A percentile compares a stretch with the other conserved stretches of the same genome.
Evolutionary conservation across 345 rosid genomes (phyloP).

Genomic region (Corymbia maculata): DNA sequence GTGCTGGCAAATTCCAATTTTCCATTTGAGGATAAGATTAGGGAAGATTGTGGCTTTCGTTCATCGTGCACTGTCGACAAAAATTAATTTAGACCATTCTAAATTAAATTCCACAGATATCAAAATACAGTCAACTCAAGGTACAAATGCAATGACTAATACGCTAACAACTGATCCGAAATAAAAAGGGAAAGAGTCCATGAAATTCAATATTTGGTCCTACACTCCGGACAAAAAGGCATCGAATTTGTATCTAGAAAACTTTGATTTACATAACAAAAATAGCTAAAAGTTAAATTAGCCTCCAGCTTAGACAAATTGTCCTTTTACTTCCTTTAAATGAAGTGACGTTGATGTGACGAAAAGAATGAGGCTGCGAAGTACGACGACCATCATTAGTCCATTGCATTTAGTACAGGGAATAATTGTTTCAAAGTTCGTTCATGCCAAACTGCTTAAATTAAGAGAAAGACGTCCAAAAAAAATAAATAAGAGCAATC

Average conservation of each 20-base stretch:
- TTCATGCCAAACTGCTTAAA: not conserved
- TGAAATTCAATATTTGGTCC: not conserved
- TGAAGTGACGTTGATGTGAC: not conserved
- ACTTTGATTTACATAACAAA: not conserved
- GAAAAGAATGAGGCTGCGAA: not conserved
- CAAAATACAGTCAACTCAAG: not conserved
- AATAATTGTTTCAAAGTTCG: not conserved
- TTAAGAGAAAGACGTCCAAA: not conserved
- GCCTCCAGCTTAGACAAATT: not conserved
- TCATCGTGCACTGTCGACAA: not conserved
- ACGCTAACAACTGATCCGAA: not conserved
- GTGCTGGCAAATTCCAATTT: not conserved
- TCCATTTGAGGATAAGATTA: not conserved
- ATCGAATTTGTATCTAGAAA: not conserved
- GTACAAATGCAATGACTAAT: not conserved
- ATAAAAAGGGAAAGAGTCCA: not conserved
- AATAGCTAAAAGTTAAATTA: not conserved
- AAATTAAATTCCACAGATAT: not conserved
- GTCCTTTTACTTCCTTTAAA: not conserved
- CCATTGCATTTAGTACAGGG: not conserved
- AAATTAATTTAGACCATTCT: not conserved
- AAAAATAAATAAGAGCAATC: not conserved
- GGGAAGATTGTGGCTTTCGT: not conserved
- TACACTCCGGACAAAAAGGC: not conserved
- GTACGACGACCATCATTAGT: not conserved